phyloP scores from a whole-genome alignment of 495 filamentous ascomycete genomes.

The Aspergillus incahuasiensis region DNA sequence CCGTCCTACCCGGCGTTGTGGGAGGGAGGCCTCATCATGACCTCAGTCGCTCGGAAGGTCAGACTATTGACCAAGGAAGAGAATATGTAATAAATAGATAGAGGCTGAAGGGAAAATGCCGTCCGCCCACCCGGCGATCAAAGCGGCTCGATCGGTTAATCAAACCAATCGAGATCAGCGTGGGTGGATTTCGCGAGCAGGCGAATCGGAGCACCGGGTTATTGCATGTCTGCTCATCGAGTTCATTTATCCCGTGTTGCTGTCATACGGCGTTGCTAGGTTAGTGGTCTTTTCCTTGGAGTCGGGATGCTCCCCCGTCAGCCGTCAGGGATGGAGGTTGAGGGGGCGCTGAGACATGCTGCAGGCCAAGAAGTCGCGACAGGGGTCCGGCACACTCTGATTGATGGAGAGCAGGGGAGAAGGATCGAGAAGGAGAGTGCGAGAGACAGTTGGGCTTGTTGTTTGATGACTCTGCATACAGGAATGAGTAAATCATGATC shows the following conservation, averaged over 20 bases:
- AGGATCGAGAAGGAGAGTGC: neutral
- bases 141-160: neutral
- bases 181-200: neutral
- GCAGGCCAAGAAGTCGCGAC: neutral
- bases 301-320: neutral
- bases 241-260: too few relatives aligned
- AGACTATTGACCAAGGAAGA: neutral
- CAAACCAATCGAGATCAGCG: neutral
- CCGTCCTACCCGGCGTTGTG: too few relatives aligned
- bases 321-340: neutral
- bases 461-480: too few relatives aligned
- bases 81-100: too few relatives aligned
- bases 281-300: neutral
- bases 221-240: neutral
- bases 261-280: too few relatives aligned
- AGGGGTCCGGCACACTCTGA: neutral
- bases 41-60: too few relatives aligned
- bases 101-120: neutral
- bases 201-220: neutral
- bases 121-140: neutral
- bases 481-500: too few relatives aligned
- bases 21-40: too few relatives aligned
- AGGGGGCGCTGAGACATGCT: conserved; percentile 1
- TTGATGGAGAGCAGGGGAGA: neutral
- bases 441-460: too few relatives aligned